A percentile compares a stretch with the other conserved stretches of the same genome.
Conservation (phyloP, 2,329 filamentous ascomycete genomes). For the Ophiostoma novo-ulmi region DNA sequence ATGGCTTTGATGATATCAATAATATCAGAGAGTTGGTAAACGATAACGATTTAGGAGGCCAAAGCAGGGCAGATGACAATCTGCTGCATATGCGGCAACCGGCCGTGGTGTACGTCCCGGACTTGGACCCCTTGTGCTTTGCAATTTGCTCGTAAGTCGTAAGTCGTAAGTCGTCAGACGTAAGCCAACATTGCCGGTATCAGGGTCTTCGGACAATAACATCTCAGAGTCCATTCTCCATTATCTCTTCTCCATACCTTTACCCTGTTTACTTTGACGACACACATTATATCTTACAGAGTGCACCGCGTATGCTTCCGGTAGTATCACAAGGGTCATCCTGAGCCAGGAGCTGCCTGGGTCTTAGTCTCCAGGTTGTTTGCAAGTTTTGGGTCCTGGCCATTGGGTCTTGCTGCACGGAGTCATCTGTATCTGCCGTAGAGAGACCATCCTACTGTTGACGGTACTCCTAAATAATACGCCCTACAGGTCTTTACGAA, state of each 20-base stretch:
- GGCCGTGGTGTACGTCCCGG: background rate
- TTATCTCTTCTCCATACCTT: background rate
- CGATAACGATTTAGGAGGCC: background rate
- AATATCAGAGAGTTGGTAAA: background rate
- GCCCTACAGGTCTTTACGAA: background rate
- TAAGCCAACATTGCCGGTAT: background rate
- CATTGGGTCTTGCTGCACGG: background rate
- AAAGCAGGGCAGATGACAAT: background rate
- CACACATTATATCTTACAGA: background rate
- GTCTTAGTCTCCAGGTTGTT: background rate
- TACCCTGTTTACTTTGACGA: background rate
- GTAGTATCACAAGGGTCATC: background rate
- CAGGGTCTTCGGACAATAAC: background rate
- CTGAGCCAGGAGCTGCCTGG: background rate
- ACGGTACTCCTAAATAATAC: background rate
- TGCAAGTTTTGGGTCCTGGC: background rate
- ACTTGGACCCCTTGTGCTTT: background rate
- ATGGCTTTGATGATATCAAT: background rate
- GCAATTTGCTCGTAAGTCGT: background rate
- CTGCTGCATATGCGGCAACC: conserved; percentile 10
- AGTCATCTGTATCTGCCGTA: background rate
- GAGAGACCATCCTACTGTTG: background rate
- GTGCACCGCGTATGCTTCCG: conserved; percentile 2
- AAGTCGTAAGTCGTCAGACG: too few species aligned
- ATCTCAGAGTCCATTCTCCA: background rate